These are phyloP conservation scores for Colletotrichum plurivorum DNA, from an alignment of 2,329 filamentous ascomycete genomes.

Conservation along the genomic window DNA sequence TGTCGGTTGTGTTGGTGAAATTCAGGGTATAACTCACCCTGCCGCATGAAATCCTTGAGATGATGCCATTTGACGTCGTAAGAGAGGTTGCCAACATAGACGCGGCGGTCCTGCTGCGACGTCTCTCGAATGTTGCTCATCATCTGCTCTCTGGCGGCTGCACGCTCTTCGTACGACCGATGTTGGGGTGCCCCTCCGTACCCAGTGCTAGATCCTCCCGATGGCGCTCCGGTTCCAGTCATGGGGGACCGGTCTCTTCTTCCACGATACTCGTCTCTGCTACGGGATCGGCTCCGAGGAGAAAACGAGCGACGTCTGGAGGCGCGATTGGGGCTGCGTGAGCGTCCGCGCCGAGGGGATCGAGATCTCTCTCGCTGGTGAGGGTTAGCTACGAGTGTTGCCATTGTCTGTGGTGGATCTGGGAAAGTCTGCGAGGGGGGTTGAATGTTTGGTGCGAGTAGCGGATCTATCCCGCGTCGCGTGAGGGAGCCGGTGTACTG, in stretches of 20 bases:
- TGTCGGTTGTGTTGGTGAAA: slow-evolving; percentile 22
- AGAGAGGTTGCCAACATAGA: slow-evolving; percentile 98
- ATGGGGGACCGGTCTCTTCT: slow-evolving; percentile 86
- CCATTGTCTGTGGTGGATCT: slow-evolving; percentile 35
- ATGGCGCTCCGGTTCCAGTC: slow-evolving; percentile 78
- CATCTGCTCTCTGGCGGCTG: slow-evolving; percentile 91
- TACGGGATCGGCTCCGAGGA: slow-evolving; percentile 83
- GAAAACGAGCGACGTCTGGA: slow-evolving; percentile 83
- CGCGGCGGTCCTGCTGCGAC: slow-evolving; percentile 97
- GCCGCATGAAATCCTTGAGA: slow-evolving; percentile 99
- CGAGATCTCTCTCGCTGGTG: slow-evolving; percentile 86
- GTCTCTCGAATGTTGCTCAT: slow-evolving; percentile 94
- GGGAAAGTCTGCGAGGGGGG: background rate
- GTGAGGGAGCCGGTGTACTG: too few species aligned
- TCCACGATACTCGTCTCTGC: slow-evolving; percentile 83
- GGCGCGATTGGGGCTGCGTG: slow-evolving; percentile 82
- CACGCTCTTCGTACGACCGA: slow-evolving; percentile 87
- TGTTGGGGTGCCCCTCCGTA: slow-evolving; percentile 73
- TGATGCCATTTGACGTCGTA: slow-evolving; percentile 99
- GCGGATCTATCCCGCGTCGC: background rate
- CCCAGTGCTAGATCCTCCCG: slow-evolving; percentile 78
- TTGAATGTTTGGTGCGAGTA: background rate
- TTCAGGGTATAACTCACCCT: slow-evolving; percentile 77
- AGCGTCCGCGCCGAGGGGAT: slow-evolving; percentile 84
- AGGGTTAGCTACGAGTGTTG: slow-evolving; percentile 28